Base-by-base conservation (phyloP, 1,284 basidiomycete species). In the Leccinum subatratum region DNA sequence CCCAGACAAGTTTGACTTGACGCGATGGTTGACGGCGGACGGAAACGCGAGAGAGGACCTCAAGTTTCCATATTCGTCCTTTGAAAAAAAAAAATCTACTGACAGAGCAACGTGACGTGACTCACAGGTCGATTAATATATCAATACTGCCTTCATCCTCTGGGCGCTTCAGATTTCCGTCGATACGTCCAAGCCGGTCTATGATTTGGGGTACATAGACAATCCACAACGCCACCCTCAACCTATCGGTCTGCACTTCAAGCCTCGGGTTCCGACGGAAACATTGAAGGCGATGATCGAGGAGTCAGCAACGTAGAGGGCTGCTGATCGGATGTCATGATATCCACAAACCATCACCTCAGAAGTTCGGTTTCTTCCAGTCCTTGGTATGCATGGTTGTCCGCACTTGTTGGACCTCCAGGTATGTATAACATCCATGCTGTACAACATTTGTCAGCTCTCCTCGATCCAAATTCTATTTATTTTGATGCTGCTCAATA, bases 91-190 rank as follows among this genome's bases (percentile, higher is more conserved):
- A 16, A 39, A 39, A 39, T 7, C 7, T 16, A 39, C 25, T 34
- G 7, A 65, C 18, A 63, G 68, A 59, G 18, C 30, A 32, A 59
- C 30, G 2, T 37, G 22, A 60, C 32, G 9, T 16, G n/a, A 34
- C 7, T 18, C 3, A 20, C 56, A 68, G 64, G 32, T 73, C 68
- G 12, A 7, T 72, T 39, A n/a, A n/a, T 72, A 65, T 54, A 68
- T 70, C 60, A 72, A 61, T 12, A 48, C 30, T 1, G 12, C 51
- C 16, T 42, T 70, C 37, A 18, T 62, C 25, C 54, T 71, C 1
- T 73, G 72, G 68, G 45, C 58, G 18, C 73, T 73, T 11, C 34
- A 32, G 8, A 28, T 72, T 54, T 66, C 64, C 1, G 22, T 65
- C 5, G 65, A 66, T 16, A 30, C 30, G 14, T 72, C 68, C 32